phyloP scores from a whole-genome alignment of 345 rosid species.

The rapeseed (Brassica napus) region DNA sequence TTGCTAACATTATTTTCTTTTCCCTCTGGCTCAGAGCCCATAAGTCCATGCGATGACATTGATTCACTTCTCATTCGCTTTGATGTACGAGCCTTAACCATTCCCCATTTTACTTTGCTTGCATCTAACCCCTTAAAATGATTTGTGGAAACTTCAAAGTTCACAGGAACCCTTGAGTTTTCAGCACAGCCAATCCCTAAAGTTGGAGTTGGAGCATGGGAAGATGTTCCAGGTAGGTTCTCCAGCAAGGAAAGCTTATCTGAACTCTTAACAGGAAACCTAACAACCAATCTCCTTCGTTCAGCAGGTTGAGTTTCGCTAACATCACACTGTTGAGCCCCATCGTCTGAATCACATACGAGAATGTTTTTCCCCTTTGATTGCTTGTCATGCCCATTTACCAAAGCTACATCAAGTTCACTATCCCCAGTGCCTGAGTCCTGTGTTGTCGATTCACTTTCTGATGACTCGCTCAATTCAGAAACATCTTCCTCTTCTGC shows the following conservation, averaged over 20 bases:
- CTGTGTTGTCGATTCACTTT: conserved; percentile 60
- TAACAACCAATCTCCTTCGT: conserved; percentile 71
- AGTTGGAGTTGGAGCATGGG: conserved; percentile 37
- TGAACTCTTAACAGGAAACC: conserved; percentile 63
- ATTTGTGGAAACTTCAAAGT: conserved; percentile 39
- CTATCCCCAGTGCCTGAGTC: conserved; percentile 64
- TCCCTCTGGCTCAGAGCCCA: conserved; percentile 39
- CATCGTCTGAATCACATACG: conserved; percentile 55
- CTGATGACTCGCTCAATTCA: conserved; percentile 62
- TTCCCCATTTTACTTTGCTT: conserved; percentile 85
- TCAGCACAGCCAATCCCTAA: conserved; percentile 36
- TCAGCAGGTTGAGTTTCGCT: conserved; percentile 55
- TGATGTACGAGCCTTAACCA: conserved; percentile 70
- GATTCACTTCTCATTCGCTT: conserved; percentile 69
- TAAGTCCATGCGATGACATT: conserved; percentile 36
- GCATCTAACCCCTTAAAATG: conserved; percentile 47
- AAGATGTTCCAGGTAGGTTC: conserved; percentile 53
- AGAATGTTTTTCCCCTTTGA: conserved; percentile 70
- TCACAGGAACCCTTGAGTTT: conserved; percentile 35
- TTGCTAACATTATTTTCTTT: conserved; percentile 41
- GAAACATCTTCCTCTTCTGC: conserved; percentile 72
- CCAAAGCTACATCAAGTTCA: conserved; percentile 60
- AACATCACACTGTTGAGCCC: conserved; percentile 38
- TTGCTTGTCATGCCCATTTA: conserved; percentile 50
- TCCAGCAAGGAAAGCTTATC: conserved; percentile 49